Base-by-base conservation (phyloP, 1,284 basidiomycete species). In the Mycosarcoma maydis region DNA sequence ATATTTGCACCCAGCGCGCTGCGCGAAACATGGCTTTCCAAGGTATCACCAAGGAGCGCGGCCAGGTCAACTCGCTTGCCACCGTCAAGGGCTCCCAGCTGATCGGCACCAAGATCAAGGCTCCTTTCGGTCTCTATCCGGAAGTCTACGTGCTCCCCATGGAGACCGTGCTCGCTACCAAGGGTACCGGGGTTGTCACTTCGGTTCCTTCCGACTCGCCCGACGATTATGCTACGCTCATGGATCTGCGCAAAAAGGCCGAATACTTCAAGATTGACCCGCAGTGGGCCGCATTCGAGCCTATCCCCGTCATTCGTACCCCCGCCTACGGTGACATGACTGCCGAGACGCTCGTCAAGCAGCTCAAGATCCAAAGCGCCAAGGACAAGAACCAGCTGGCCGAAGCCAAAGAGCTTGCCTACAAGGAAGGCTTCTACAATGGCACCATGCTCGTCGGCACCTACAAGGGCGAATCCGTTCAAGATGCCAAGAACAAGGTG, bases 21-120 rank as follows among this genome's bases (percentile, higher is more conserved):
- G 94, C 94, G 9, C 89, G 95, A 41, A 99, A 98, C 83, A 97
- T 99, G 94, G 88, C 95, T 0, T 98, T 90, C 88, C 96, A 98
- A 84, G 86, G 85, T 37, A 89, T 90, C 56, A 89, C 88, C 48
- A 48, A 71, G 45, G 86, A 87, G 13, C 73, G 78, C 26, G 80
- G 80, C 39, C 39, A 50, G 33, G 75, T 80, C 49, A 62, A 80
- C 36, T 50, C 59, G 47, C 57, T 81, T 22, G 78, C 68, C 24
- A 60, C 55, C 30, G 44, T 80, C 68, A 73, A 74, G 45, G 96
- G 96, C 14, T 83, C 88, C 9, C 87, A 88, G 62, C 85, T 98
- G 23, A 85, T 98, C 62, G 96, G 96, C 7, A 91, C 94, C 44
- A 93, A 89, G 82, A 89, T 98, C 82, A 89, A 89, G 73, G 94